Conservation (phyloP, 2,329 filamentous ascomycete genomes). For the Fusarium ramigenum region DNA sequence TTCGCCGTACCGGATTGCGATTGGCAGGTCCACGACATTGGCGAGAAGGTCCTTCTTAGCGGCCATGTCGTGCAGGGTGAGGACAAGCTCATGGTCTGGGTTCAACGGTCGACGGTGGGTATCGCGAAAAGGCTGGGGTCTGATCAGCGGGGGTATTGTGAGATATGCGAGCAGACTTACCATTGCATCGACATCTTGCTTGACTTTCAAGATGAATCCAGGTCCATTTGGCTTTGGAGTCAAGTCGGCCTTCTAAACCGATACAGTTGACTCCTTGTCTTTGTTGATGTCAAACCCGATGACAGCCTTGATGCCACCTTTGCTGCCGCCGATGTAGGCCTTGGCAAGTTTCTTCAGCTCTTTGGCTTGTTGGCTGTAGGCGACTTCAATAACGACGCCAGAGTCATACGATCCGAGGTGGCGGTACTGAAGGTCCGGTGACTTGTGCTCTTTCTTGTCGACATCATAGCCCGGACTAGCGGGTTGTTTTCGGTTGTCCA, state of each 20-base stretch:
- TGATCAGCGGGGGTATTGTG: no score
- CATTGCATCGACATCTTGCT: no score
- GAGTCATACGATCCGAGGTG: background rate
- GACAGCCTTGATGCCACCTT: rapidly evolving
- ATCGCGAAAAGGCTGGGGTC: no score
- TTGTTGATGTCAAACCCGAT: rapidly evolving
- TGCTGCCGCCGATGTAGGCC: rapidly evolving
- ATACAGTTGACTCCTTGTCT: background rate
- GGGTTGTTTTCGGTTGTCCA: background rate
- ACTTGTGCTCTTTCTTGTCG: background rate
- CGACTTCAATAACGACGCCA: background rate
- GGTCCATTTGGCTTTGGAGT: background rate
- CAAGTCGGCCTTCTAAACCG: background rate
- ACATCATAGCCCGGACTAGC: background rate
- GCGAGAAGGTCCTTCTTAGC: no score
- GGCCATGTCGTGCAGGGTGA: no score
- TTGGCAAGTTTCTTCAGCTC: background rate
- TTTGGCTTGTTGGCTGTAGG: background rate
- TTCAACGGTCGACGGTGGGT: no score
- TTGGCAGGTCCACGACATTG: no score
- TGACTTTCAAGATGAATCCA: no score
- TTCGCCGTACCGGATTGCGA: no score
- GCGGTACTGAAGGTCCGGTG: background rate
- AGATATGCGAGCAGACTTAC: no score
- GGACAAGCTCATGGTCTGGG: no score